A percentile compares a stretch with the other conserved stretches of the same genome.
Evolutionary conservation across 352 stramenopile species (phyloP).

Genomic region (Halophytophthora polymorphica): DNA sequence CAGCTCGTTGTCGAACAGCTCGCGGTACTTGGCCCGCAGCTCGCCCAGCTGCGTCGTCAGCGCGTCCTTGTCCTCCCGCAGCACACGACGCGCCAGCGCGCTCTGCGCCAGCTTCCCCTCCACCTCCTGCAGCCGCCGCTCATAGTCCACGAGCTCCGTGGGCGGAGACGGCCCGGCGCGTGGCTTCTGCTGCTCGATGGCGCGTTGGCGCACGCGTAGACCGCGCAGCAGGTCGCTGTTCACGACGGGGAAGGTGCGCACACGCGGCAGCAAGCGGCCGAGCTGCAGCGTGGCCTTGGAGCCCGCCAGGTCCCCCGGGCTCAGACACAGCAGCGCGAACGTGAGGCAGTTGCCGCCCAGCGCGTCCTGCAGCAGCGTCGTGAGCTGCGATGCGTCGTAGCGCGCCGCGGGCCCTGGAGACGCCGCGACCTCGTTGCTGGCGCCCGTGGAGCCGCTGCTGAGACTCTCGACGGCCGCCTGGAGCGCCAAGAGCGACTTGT

Average conservation of each 20-base stretch:
- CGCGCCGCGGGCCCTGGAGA: neutral
- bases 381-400: slow-evolving; percentile 31
- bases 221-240: slow-evolving; percentile 59
- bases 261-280: slow-evolving; percentile 18
- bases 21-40: slow-evolving; percentile 54
- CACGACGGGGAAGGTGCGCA: slow-evolving; percentile 48
- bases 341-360: slow-evolving; percentile 56
- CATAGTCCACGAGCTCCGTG: slow-evolving; percentile 16
- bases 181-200: slow-evolving; percentile 8
- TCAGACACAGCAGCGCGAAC: slow-evolving; percentile 39
- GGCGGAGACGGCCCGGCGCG: neutral
- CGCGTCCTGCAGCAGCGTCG: slow-evolving; percentile 39
- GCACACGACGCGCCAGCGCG: slow-evolving; percentile 34
- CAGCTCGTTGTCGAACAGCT: slow-evolving; percentile 62
- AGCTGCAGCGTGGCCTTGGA: slow-evolving; percentile 42
- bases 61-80: slow-evolving; percentile 55
- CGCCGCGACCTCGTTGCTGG: slow-evolving; percentile 5
- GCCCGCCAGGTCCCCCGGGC: slow-evolving; percentile 32
- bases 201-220: slow-evolving; percentile 26
- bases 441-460: slow-evolving; percentile 2
- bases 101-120: slow-evolving; percentile 38
- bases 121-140: slow-evolving; percentile 32
- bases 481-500: slow-evolving; percentile 52
- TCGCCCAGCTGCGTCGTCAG: slow-evolving; percentile 34
- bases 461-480: slow-evolving; percentile 32